phyloP scores from a whole-genome alignment of 306 rosid species.

The Castanea mollissima region DNA sequence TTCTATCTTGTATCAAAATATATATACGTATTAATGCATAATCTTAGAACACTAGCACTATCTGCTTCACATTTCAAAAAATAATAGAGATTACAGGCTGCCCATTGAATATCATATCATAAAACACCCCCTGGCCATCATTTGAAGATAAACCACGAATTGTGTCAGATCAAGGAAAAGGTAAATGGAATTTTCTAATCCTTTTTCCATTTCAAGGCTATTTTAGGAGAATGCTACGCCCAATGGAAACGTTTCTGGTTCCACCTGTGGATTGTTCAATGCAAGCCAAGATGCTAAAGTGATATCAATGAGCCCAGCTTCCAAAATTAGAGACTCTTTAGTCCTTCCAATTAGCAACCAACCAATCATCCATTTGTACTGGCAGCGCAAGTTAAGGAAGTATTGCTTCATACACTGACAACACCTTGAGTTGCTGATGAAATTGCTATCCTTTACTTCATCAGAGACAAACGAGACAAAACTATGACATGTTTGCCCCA shows the following conservation, averaged over 20 bases:
- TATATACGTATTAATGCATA: no score
- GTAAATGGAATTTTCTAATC: no score
- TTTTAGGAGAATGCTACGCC: no score
- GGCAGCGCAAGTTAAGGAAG: not conserved
- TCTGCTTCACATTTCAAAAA: no score
- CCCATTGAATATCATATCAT: no score
- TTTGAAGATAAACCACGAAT: no score
- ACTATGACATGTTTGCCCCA: constrained; percentile 13
- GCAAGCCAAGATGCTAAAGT: not conserved
- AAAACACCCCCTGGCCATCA: no score
- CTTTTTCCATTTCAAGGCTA: no score
- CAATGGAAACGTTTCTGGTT: not conserved
- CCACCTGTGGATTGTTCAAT: not conserved
- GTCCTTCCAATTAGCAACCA: not conserved
- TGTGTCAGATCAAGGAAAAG: no score
- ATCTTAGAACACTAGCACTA: no score
- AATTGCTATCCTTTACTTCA: constrained; percentile 19
- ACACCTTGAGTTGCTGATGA: constrained; percentile 12
- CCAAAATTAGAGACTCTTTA: not conserved
- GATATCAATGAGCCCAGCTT: not conserved
- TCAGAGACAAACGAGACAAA: constrained; percentile 10
- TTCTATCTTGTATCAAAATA: no score
- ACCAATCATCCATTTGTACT: constrained; percentile 4
- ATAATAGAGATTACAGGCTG: no score
- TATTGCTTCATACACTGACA: not conserved